These are phyloP conservation scores for Pilasporangium apinafurcum DNA, from an alignment of 352 stramenopile genomes.

Conservation along the genomic window DNA sequence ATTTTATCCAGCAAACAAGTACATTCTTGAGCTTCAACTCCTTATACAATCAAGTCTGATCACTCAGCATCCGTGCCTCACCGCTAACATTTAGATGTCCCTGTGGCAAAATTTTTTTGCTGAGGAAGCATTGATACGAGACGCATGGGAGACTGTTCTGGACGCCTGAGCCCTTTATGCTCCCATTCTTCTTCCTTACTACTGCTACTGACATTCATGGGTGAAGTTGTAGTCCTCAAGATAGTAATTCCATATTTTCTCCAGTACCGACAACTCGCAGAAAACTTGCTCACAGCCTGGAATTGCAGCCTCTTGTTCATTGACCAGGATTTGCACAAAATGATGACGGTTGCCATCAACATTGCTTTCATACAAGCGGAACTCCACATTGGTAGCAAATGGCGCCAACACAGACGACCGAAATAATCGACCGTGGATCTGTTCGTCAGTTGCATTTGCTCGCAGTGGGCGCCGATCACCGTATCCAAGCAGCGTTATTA, in stretches of 20 bases:
- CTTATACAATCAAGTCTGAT: too few species aligned
- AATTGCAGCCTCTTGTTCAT: constrained; percentile 19
- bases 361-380: constrained; percentile 43
- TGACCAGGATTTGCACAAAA: constrained; percentile 47
- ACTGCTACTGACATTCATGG: too few species aligned
- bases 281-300: constrained; percentile 12
- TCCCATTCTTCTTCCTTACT: too few species aligned
- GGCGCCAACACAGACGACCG: constrained; percentile 49
- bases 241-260: constrained; percentile 10
- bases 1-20: too few species aligned
- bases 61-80: too few species aligned
- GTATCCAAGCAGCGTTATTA: constrained; percentile 63
- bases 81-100: too few species aligned
- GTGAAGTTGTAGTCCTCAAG: constrained; percentile 13
- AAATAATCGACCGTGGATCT: constrained; percentile 44
- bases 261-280: constrained; percentile 12
- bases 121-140: too few species aligned
- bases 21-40: too few species aligned
- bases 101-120: too few species aligned
- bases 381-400: constrained; percentile 71
- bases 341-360: constrained; percentile 26
- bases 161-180: too few species aligned
- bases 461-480: constrained; percentile 23
- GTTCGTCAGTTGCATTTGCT: constrained; percentile 18
- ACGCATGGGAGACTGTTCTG: too few species aligned